Evolutionary conservation across 495 filamentous ascomycete species (phyloP).

Genomic region (Paragyromitra xinjiangensis): DNA sequence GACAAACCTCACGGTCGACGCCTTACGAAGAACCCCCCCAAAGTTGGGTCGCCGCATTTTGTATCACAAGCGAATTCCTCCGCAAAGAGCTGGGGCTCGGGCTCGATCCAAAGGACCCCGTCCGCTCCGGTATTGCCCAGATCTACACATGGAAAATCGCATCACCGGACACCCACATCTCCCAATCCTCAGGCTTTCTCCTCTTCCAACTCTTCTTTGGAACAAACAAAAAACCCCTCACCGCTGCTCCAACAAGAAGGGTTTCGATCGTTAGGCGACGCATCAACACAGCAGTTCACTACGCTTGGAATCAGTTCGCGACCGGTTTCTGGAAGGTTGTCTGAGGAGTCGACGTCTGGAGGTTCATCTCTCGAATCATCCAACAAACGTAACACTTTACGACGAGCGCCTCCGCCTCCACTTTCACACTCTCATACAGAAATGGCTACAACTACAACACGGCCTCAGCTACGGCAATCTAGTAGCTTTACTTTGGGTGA

Average conservation of each 20-base stretch:
- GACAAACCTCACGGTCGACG: constrained; percentile 55
- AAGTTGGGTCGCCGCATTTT: constrained; percentile 48
- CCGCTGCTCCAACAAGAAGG: constrained; percentile 54
- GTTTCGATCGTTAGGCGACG: constrained; percentile 49
- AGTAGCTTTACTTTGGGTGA: constrained; percentile 77
- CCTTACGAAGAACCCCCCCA: constrained; percentile 57
- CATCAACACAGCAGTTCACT: constrained; percentile 41
- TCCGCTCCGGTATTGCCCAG: constrained; percentile 57
- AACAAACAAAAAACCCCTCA: constrained; percentile 54
- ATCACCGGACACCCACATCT: constrained; percentile 58
- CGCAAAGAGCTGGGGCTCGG: constrained; percentile 54
- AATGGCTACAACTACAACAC: constrained; percentile 62
- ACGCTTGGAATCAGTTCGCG: constrained; percentile 50
- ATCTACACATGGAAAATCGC: constrained; percentile 55
- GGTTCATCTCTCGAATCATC: constrained; percentile 47
- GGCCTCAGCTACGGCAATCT: constrained; percentile 75
- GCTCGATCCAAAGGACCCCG: constrained; percentile 57
- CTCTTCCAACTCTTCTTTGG: constrained; percentile 56
- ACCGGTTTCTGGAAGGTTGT: constrained; percentile 55
- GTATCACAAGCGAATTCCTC: constrained; percentile 56
- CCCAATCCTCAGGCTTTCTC: constrained; percentile 56
- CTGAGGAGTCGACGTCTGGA: constrained; percentile 54
- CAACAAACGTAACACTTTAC: constrained; percentile 58
- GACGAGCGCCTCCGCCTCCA: constrained; percentile 64
- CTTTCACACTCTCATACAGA: constrained; percentile 70